These are phyloP conservation scores for Blattamonas nauphoetae DNA, from an alignment of 78 protist genomes.

Conservation along the genomic window DNA sequence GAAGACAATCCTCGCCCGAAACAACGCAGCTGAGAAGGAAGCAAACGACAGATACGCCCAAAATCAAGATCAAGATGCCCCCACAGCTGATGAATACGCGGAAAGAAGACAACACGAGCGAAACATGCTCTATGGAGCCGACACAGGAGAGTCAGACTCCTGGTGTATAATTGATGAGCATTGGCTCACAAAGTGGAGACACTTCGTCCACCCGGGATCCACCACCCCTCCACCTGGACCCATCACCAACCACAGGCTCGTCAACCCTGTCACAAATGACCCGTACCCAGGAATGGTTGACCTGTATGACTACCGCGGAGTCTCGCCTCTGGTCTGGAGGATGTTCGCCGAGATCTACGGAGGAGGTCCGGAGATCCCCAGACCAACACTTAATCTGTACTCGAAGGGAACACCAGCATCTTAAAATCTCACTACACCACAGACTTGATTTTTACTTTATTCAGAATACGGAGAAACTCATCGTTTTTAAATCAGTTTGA, in stretches of 20 bases:
- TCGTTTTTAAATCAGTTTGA: too few species aligned
- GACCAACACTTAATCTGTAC: background rate
- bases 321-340: constrained; percentile 16
- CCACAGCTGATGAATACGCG: background rate
- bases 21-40: background rate
- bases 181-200: constrained; percentile 25
- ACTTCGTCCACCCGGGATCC: constrained; percentile 12
- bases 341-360: constrained; percentile 21
- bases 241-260: constrained; percentile 1
- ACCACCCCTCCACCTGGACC: constrained; percentile 23
- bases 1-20: background rate
- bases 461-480: too few species aligned
- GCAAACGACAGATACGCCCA: too few species aligned
- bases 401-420: too few species aligned
- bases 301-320: constrained; percentile 29
- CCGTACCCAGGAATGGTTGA: constrained; percentile 13
- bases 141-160: background rate
- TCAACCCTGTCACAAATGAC: background rate
- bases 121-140: constrained; percentile 21
- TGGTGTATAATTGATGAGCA: constrained; percentile 36
- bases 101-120: constrained; percentile 4
- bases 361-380: background rate
- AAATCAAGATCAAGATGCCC: background rate
- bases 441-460: too few species aligned
- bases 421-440: too few species aligned